Conservation (phyloP, 768 basidiomycete species). For the Kondoa subrosea region DNA sequence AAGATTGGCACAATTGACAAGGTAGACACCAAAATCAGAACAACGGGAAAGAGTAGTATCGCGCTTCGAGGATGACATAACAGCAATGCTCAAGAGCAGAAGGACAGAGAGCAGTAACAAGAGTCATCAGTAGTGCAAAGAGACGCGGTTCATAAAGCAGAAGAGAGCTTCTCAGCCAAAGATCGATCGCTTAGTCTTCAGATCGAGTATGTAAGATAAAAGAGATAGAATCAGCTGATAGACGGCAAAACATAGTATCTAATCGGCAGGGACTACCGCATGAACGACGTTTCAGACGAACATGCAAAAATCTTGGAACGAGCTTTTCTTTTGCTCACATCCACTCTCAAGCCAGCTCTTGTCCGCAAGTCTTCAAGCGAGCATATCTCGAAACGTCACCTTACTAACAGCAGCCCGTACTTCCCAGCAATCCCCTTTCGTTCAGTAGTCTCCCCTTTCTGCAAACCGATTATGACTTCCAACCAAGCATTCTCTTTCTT, state of each 20-base stretch:
- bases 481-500: not conserved
- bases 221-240: too few relatives aligned
- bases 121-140: not conserved
- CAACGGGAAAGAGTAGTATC: too few relatives aligned
- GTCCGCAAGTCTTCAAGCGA: too few relatives aligned
- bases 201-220: too few relatives aligned
- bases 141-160: not conserved
- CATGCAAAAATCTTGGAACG: too few relatives aligned
- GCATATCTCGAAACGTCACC: not conserved
- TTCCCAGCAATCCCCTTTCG: not conserved
- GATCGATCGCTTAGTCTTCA: slow-evolving; percentile 1
- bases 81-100: slow-evolving; percentile 8
- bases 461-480: not conserved
- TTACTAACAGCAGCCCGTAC: not conserved
- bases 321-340: too few relatives aligned
- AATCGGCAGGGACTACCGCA: too few relatives aligned
- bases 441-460: not conserved
- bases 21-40: too few relatives aligned
- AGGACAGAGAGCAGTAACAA: slow-evolving; percentile 5
- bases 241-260: too few relatives aligned
- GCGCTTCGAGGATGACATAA: not conserved
- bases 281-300: too few relatives aligned
- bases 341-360: too few relatives aligned
- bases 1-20: too few relatives aligned
- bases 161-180: not conserved